A percentile compares a stretch with the other conserved stretches of the same genome.
phyloP scores from a whole-genome alignment of 805 yeast genomes.

The Groenewaldozyma salmanticensis region DNA sequence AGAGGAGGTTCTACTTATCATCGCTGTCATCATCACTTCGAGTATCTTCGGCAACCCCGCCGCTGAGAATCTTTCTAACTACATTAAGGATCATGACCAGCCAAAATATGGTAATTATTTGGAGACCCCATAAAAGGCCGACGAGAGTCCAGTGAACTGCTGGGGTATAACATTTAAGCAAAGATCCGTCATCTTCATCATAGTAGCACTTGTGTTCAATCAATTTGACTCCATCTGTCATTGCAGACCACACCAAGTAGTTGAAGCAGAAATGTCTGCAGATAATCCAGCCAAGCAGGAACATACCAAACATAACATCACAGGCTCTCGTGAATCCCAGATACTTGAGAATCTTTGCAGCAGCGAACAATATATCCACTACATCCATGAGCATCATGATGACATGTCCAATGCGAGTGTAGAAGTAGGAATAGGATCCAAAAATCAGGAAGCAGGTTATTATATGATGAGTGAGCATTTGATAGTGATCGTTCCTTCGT shows the following conservation, averaged over 20 bases:
- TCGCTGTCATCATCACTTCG: conserved; percentile 72
- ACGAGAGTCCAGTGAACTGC: conserved; percentile 36
- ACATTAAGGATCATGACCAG: conserved; percentile 63
- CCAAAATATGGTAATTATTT: conserved; percentile 61
- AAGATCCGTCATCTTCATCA: conserved; percentile 16
- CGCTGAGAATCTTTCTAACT: conserved; percentile 57
- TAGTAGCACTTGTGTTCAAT: conserved; percentile 27
- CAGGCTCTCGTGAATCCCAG: conserved; percentile 51
- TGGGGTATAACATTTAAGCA: conserved; percentile 27
- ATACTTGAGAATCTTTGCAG: conserved; percentile 72
- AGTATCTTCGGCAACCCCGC: conserved; percentile 74
- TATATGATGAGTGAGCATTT: conserved; percentile 85
- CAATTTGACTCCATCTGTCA: conserved; percentile 34
- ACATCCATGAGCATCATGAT: conserved; percentile 74
- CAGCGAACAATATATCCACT: conserved; percentile 61
- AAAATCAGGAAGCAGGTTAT: conserved; percentile 58
- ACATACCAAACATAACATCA: conserved; percentile 59
- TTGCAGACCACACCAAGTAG: conserved; percentile 53
- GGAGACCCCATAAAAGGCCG: conserved; percentile 52
- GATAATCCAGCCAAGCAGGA: conserved; percentile 58
- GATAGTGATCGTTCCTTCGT: conserved; percentile 69
- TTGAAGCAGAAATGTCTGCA: conserved; percentile 68
- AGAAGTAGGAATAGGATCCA: conserved; percentile 67
- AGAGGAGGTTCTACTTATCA: too few relatives aligned
- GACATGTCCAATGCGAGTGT: conserved; percentile 68